Conservation (phyloP, 2,329 filamentous ascomycete genomes). For the Macroventuria anomochaeta region DNA sequence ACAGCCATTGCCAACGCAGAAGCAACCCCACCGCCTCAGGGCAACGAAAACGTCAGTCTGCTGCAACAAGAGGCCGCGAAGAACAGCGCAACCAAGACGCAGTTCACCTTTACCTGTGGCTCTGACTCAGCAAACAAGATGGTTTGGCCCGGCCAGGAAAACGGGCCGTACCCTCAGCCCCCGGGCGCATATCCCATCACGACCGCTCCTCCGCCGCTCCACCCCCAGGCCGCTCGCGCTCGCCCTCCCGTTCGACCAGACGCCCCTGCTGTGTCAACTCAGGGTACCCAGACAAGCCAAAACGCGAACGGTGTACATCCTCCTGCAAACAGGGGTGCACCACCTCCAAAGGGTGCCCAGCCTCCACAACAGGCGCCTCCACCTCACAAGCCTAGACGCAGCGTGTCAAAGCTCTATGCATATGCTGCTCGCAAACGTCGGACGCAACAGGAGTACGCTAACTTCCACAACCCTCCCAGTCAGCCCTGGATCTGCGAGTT, state of each 20-base stretch:
- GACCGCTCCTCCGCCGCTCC: conserved; percentile 27
- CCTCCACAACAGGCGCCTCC: conserved; percentile 54
- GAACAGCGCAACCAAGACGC: conserved; percentile 75
- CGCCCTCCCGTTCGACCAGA: conserved; percentile 41
- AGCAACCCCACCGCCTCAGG: conserved; percentile 58
- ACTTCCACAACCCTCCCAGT: conserved; percentile 77
- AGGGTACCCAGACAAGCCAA: conserved; percentile 64
- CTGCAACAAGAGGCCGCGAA: conserved; percentile 71
- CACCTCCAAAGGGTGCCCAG: conserved; percentile 48
- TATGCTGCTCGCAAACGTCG: conserved; percentile 79
- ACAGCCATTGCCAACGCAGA: conserved; percentile 85
- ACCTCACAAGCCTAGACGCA: conserved; percentile 68
- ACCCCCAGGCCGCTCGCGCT: conserved; percentile 31
- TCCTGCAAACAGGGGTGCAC: conserved; percentile 33
- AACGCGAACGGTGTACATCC: conserved; percentile 53
- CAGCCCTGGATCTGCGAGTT: conserved; percentile 97
- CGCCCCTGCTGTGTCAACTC: conserved; percentile 55
- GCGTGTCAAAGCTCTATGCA: conserved; percentile 72
- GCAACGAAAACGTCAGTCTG: conserved; percentile 80
- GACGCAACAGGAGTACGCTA: conserved; percentile 76
- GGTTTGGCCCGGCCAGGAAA: conserved; percentile 72
- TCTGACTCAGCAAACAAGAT: conserved; percentile 83
- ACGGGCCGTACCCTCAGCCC: conserved; percentile 47
- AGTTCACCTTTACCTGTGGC: conserved; percentile 97
- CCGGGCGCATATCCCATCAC: conserved; percentile 46